A percentile compares a stretch with the other conserved stretches of the same genome.
Evolutionary conservation across 352 stramenopile species (phyloP).

Genomic region (Pythium folliculosum): DNA sequence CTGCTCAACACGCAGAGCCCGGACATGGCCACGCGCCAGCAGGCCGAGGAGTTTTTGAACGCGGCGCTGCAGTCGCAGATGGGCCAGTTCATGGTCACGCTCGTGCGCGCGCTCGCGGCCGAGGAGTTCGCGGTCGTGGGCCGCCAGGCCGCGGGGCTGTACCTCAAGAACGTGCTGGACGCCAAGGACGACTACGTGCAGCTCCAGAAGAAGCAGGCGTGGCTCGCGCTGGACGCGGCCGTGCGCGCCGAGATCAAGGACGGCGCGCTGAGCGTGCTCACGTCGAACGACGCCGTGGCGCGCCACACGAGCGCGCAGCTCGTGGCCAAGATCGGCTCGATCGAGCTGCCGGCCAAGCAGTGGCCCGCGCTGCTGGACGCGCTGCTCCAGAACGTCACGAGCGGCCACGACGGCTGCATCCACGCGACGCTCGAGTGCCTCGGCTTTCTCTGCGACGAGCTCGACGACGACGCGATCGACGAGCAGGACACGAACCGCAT

Average conservation of each 20-base stretch:
- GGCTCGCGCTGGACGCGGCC: slow-evolving; percentile 71
- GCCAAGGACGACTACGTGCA: slow-evolving; percentile 84
- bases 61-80: slow-evolving; percentile 78
- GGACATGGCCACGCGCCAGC: slow-evolving; percentile 73
- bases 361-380: slow-evolving; percentile 93
- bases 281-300: slow-evolving; percentile 62
- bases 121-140: slow-evolving; percentile 80
- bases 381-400: slow-evolving; percentile 93
- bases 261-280: slow-evolving; percentile 59
- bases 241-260: slow-evolving; percentile 83
- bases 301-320: slow-evolving; percentile 90
- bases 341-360: slow-evolving; percentile 93
- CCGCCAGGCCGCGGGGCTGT: slow-evolving; percentile 77
- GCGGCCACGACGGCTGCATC: slow-evolving; percentile 86
- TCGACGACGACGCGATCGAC: slow-evolving; percentile 72
- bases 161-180: slow-evolving; percentile 87
- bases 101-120: slow-evolving; percentile 73
- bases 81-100: slow-evolving; percentile 83
- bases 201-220: slow-evolving; percentile 76
- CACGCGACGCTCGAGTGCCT: slow-evolving; percentile 87
- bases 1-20: slow-evolving; percentile 81
- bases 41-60: slow-evolving; percentile 85
- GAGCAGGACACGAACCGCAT: slow-evolving; percentile 94
- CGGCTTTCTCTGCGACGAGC: slow-evolving; percentile 83
- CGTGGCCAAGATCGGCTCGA: slow-evolving; percentile 92